A percentile compares a stretch with the other conserved stretches of the same genome.
These are phyloP conservation scores for Suillus tomentosus DNA, from an alignment of 768 basidiomycete genomes.

Conservation along the genomic window DNA sequence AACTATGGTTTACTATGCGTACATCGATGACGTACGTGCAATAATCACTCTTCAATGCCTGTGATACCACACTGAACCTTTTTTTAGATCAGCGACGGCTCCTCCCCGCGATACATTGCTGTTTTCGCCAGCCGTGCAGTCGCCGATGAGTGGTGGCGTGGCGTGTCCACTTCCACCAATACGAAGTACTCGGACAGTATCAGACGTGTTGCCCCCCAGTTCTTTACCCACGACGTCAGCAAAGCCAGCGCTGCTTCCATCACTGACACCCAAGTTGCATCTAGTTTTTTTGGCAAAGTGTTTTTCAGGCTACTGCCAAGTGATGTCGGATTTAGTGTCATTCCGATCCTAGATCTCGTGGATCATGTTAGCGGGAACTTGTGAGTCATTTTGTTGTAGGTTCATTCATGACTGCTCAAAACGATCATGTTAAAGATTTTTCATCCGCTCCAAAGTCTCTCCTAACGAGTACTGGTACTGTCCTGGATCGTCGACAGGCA, in stretches of 20 bases:
- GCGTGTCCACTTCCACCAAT: slow-evolving; percentile 19
- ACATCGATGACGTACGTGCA: neutral
- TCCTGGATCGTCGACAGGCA: neutral
- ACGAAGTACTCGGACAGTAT: slow-evolving; percentile 2
- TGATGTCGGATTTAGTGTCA: neutral
- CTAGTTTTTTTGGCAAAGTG: neutral
- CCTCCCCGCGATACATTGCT: slow-evolving; percentile 19
- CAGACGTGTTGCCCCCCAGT: neutral
- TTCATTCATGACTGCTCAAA: neutral
- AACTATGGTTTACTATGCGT: neutral
- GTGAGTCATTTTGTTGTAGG: neutral
- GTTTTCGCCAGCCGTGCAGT: slow-evolving; percentile 24
- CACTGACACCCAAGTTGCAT: neutral
- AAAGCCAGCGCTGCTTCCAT: neutral
- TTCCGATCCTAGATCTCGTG: neutral
- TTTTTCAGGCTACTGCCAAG: neutral
- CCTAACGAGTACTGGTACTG: slow-evolving; percentile 9
- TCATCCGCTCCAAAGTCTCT: slow-evolving; percentile 5
- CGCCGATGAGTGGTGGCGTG: slow-evolving; percentile 32
- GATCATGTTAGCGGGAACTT: neutral
- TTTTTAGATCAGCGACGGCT: neutral
- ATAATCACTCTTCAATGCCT: neutral
- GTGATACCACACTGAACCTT: neutral
- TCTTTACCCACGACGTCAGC: neutral
- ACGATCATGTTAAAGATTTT: neutral